Evolutionary conservation across 2,329 filamentous ascomycete genomes (phyloP).

Genomic region (Claviceps capensis): DNA sequence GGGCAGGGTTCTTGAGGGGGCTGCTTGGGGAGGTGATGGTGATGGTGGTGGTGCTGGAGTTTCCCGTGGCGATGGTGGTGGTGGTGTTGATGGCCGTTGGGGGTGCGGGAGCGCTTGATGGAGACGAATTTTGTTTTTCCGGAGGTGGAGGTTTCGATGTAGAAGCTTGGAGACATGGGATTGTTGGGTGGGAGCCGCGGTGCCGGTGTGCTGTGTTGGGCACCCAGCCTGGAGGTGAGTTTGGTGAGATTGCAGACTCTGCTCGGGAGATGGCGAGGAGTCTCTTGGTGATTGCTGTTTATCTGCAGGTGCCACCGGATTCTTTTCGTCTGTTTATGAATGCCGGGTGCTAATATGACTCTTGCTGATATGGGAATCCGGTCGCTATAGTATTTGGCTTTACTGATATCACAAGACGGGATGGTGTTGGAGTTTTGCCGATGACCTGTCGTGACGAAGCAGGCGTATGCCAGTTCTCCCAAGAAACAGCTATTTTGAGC

Average conservation of each 20-base stretch:
- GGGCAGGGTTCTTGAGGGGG: conserved; percentile 13
- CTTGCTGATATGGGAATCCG: no score
- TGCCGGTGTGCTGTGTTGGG: conserved; percentile 3
- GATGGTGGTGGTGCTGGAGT: conserved; percentile 14
- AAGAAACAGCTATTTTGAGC: no score
- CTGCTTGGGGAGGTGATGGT: conserved; percentile 14
- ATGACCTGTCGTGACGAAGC: no score
- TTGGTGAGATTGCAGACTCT: background rate
- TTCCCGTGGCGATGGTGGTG: conserved; percentile 9
- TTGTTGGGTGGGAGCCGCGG: background rate
- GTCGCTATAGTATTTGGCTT: no score
- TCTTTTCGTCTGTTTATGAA: no score
- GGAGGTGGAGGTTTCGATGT: conserved; percentile 20
- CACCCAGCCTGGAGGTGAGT: conserved; percentile 9
- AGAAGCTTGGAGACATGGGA: conserved; percentile 23
- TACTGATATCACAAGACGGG: no score
- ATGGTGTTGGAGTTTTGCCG: no score
- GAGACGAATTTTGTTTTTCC: conserved; percentile 24
- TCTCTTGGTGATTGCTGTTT: no score
- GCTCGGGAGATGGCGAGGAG: no score
- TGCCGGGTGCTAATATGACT: no score
- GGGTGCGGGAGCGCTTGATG: conserved; percentile 26
- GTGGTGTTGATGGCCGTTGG: conserved; percentile 17
- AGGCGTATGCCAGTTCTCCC: no score
- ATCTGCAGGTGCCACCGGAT: no score